Evolutionary conservation across 495 filamentous ascomycete species (phyloP), one percentile per base, ranked within the genome.

Genomic region (Podospora tetraspora): DNA sequence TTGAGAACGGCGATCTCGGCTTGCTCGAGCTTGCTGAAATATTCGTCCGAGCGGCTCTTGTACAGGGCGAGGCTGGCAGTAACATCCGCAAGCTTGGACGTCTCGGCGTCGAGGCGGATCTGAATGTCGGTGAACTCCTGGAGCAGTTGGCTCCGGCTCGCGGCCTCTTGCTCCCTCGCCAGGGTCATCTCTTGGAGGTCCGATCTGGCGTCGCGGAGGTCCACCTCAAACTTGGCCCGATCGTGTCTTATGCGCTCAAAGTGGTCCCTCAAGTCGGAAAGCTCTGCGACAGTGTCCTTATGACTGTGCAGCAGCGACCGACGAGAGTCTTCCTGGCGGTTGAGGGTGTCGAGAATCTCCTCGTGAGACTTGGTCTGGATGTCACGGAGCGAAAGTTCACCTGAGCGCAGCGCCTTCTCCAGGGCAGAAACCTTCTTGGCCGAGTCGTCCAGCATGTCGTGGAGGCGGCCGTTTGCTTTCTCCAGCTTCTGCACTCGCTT

Each of bases 21-120:
- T 76, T 97, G 94, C 76, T 99, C 95, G 21, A 99, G 89, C 79
- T 97, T 97, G 83, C 86, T 92, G 81, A 97, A 99, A 73, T 99
- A 99, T 75, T 99, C 95, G 75, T 98, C 93, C 1, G 94, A 91
- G 29, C 95, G 90, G 59, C 87, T 88, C 85, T 97, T 98, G 84
- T 98, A 99, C 27, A 97, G 80, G 68, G 86, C 90, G 16, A 97
- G 83, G 74, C 89, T 96, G 13, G 93, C 91, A 19, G 87, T 87
- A 21, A 97, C 87, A 74, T 99, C 95, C 21, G 88, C 88, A 43
- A 91, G 85, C 79, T 91, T 93, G 2, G 93, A 96, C 3, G 87
- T 85, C 80, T 99, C 95, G 12, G 89, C 88, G 73, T 99, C 95
- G 59, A 98, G 84, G 59, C 93, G 87, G 71, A 98, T 97, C 73